phyloP scores from a whole-genome alignment of 306 rosid species.

The Canavalia gladiata region DNA sequence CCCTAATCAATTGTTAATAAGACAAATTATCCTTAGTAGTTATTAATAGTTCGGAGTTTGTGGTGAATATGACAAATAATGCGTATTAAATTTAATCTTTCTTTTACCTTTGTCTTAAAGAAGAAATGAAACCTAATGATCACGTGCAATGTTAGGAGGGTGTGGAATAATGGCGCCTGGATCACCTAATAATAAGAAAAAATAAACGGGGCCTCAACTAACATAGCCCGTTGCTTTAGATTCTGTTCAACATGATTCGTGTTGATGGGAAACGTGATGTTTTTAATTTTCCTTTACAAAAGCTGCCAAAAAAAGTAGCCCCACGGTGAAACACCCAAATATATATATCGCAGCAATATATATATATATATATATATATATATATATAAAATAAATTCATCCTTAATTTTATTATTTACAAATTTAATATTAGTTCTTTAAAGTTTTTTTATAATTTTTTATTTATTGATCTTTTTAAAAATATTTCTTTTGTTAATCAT shows the following conservation, averaged over 20 bases:
- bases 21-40: constrained; percentile 42
- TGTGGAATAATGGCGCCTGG: background rate
- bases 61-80: constrained; percentile 28
- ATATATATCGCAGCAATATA: too few relatives aligned
- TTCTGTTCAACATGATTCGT: background rate
- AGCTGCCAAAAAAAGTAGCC: too few relatives aligned
- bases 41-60: constrained; percentile 29
- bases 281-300: background rate
- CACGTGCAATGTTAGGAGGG: constrained; percentile 39
- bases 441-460: too few relatives aligned
- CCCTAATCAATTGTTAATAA: constrained; percentile 11
- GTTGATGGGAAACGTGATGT: background rate
- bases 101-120: background rate
- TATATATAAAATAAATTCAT: too few relatives aligned
- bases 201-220: background rate
- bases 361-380: too few relatives aligned
- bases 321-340: too few relatives aligned
- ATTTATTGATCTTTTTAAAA: too few relatives aligned
- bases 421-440: too few relatives aligned
- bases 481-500: too few relatives aligned
- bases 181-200: background rate
- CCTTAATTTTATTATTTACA: too few relatives aligned
- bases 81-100: background rate
- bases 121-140: constrained; percentile 39
- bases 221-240: background rate